Conservation (phyloP, 257 asterid genomes). For the Nicotiana tomentosiformis region DNA sequence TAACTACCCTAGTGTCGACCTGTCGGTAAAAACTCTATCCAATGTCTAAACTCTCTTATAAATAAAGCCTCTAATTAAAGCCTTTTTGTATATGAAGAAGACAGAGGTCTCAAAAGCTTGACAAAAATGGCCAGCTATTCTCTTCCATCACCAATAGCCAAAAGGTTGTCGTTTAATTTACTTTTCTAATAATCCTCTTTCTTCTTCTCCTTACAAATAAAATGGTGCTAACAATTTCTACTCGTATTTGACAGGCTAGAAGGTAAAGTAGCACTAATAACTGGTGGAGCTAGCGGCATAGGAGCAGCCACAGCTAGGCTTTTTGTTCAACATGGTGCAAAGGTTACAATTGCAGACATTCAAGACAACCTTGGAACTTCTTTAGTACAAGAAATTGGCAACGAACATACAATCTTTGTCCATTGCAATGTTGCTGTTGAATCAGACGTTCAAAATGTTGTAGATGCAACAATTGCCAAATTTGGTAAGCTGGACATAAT, state of each 20-base stretch:
- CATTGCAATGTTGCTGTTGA: background rate
- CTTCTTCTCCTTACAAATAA: background rate
- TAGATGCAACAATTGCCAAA: background rate
- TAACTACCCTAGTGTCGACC: too few species aligned
- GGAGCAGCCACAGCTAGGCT: background rate
- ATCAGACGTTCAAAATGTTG: background rate
- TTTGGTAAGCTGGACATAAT: background rate
- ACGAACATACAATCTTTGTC: background rate
- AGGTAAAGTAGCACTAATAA: background rate
- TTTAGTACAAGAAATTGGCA: background rate
- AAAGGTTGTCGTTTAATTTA: background rate
- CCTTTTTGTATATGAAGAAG: background rate
- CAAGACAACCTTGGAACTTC: background rate
- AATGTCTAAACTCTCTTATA: background rate
- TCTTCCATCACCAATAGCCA: background rate
- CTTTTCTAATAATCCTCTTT: background rate
- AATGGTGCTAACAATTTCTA: too few species aligned
- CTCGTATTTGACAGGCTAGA: background rate
- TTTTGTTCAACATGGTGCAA: background rate
- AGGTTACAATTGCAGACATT: background rate
- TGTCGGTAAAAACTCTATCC: background rate
- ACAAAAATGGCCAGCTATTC: background rate
- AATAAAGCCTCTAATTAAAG: background rate
- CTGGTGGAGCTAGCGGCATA: background rate
- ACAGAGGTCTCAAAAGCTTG: background rate